These are phyloP conservation scores for Populus hybrid DNA, from an alignment of 441 rosid species.

Conservation along the genomic window DNA sequence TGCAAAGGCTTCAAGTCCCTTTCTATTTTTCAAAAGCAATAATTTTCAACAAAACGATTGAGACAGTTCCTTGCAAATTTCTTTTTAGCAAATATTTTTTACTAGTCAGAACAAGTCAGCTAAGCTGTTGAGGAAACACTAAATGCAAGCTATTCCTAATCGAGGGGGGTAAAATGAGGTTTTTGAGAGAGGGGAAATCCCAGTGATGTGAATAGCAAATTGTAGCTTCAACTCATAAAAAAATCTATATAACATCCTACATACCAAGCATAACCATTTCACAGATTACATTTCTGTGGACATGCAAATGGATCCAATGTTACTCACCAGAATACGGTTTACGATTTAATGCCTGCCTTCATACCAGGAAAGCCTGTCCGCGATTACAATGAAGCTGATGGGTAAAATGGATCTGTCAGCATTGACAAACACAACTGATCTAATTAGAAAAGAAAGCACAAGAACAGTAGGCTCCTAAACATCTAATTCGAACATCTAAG, in stretches of 20 bases:
- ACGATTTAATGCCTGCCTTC: not conserved
- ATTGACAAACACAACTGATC: not conserved
- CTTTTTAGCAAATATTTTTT: not conserved
- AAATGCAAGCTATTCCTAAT: not conserved
- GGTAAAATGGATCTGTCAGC: not conserved
- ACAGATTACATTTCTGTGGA: not conserved
- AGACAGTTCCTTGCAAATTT: not conserved
- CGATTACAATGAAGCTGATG: not conserved
- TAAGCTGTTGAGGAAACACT: not conserved
- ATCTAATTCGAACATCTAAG: not conserved
- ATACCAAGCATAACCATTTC: not conserved
- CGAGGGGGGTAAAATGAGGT: not conserved
- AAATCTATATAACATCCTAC: not conserved
- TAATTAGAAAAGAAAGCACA: not conserved
- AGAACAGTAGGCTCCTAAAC: not conserved
- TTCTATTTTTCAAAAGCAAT: not conserved
- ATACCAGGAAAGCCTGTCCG: not conserved
- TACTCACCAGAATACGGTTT: not conserved
- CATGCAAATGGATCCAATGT: not conserved
- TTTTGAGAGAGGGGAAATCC: not conserved
- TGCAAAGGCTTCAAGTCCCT: not conserved
- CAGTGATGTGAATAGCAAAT: not conserved
- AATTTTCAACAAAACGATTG: not conserved
- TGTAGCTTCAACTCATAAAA: not conserved
- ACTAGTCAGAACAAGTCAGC: not conserved